phyloP scores from a whole-genome alignment of 371 early-diverging fungal species.

The Apophysomyces elegans region DNA sequence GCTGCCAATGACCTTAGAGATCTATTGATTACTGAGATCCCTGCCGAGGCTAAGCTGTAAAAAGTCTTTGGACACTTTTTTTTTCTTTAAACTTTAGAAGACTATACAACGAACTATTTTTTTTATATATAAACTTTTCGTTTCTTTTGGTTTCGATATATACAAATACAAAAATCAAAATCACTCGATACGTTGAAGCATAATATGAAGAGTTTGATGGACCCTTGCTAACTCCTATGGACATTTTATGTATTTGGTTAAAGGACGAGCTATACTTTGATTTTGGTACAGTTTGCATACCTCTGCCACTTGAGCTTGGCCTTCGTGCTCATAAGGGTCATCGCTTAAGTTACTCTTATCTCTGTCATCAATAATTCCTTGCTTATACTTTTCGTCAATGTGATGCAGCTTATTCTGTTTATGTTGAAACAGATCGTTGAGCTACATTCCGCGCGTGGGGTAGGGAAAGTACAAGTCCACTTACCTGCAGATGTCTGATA shows the following conservation, averaged over 20 bases:
- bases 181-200: slow-evolving; percentile 37
- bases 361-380: slow-evolving; percentile 27
- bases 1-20: slow-evolving; percentile 77
- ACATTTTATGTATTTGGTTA: background rate
- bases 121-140: background rate
- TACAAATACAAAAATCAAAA: background rate
- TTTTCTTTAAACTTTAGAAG: no score
- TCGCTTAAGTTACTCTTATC: slow-evolving; percentile 16
- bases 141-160: background rate
- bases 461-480: background rate
- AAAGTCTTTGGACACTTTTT: background rate
- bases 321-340: slow-evolving; percentile 45
- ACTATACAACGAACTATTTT: background rate
- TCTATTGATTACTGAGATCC: slow-evolving; percentile 59
- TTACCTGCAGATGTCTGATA: slow-evolving; percentile 38
- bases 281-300: slow-evolving; percentile 14
- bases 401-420: slow-evolving; percentile 33
- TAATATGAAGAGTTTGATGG: slow-evolving; percentile 31
- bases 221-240: slow-evolving; percentile 32
- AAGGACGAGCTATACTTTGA: background rate
- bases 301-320: slow-evolving; percentile 42
- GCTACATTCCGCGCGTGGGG: background rate
- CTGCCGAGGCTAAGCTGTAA: slow-evolving; percentile 56
- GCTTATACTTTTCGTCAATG: slow-evolving; percentile 29
- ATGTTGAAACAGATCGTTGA: slow-evolving; percentile 11